Conservation (phyloP, 305 asterid genomes). For the Fraxinus baroniana region DNA sequence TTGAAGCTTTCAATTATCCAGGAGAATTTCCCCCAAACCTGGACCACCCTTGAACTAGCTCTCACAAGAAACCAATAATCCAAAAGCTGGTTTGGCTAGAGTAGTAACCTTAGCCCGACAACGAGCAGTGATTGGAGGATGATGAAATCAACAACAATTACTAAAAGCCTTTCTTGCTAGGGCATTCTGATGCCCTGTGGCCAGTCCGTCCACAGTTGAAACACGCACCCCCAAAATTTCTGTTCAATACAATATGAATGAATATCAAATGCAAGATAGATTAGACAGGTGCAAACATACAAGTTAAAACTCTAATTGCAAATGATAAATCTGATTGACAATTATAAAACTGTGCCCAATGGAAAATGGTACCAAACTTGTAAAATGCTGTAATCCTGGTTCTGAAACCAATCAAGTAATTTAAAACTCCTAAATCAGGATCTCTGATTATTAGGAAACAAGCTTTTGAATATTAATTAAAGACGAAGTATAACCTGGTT, state of each 20-base stretch:
- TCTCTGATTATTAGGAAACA: background rate
- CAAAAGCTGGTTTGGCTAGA: background rate
- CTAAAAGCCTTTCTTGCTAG: constrained; percentile 37
- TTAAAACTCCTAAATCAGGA: background rate
- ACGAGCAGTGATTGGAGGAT: constrained; percentile 6
- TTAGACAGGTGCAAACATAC: background rate
- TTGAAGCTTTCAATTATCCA: constrained; percentile 16
- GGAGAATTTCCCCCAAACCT: constrained; percentile 10
- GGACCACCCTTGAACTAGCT: constrained; percentile 9
- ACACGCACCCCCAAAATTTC: constrained; percentile 47
- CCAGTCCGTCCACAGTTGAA: constrained; percentile 47
- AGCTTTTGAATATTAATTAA: background rate
- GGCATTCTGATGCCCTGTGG: constrained; percentile 56
- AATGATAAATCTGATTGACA: background rate
- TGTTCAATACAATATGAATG: constrained; percentile 3
- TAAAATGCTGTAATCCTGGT: background rate
- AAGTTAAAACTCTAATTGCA: background rate
- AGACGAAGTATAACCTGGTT: background rate
- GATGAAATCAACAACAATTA: background rate
- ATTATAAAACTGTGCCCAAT: background rate
- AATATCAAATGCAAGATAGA: background rate
- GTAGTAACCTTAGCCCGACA: constrained; percentile 3
- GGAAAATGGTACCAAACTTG: background rate
- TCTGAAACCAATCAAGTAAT: background rate
- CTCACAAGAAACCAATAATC: background rate